These are phyloP conservation scores for Sordaria brevicollis DNA, from an alignment of 495 filamentous ascomycete species.

Conservation along the genomic window DNA sequence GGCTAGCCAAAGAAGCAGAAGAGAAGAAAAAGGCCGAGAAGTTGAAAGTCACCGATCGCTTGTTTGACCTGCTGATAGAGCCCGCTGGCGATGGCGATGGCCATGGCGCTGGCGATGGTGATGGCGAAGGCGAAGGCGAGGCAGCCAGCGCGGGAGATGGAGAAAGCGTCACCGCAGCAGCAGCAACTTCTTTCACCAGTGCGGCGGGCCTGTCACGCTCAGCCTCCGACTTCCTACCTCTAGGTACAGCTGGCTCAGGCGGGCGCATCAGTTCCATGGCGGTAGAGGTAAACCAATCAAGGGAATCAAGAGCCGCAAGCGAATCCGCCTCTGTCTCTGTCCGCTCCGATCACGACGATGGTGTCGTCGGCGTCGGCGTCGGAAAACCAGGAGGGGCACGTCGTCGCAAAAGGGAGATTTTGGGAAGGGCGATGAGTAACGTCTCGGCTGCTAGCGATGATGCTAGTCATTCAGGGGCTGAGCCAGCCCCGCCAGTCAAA, in stretches of 20 bases:
- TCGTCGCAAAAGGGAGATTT: constrained; percentile 31
- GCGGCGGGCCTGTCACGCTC: neutral
- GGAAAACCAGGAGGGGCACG: too few species aligned
- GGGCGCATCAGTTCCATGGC: constrained; percentile 3
- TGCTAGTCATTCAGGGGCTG: constrained; percentile 1
- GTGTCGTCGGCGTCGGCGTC: neutral
- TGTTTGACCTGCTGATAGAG: neutral
- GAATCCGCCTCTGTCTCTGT: neutral
- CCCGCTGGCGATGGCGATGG: neutral
- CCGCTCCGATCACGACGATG: neutral
- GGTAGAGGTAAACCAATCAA: constrained; percentile 2
- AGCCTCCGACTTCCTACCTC: too few species aligned
- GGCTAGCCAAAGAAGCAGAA: neutral
- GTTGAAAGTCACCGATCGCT: neutral
- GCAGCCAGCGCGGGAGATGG: neutral
- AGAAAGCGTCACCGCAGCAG: too few species aligned
- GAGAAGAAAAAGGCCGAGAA: neutral
- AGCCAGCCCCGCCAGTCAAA: neutral
- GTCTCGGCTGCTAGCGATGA: constrained; percentile 30
- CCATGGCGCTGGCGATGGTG: neutral
- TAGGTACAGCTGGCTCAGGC: too few species aligned
- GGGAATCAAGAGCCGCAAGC: neutral
- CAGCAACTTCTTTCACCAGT: neutral
- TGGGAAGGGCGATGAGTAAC: constrained; percentile 43
- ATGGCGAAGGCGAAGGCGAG: too few species aligned